A percentile compares a stretch with the other conserved stretches of the same genome.
Evolutionary conservation across 352 stramenopile genomes (phyloP).

Genomic region (Pythium guiyangense): DNA sequence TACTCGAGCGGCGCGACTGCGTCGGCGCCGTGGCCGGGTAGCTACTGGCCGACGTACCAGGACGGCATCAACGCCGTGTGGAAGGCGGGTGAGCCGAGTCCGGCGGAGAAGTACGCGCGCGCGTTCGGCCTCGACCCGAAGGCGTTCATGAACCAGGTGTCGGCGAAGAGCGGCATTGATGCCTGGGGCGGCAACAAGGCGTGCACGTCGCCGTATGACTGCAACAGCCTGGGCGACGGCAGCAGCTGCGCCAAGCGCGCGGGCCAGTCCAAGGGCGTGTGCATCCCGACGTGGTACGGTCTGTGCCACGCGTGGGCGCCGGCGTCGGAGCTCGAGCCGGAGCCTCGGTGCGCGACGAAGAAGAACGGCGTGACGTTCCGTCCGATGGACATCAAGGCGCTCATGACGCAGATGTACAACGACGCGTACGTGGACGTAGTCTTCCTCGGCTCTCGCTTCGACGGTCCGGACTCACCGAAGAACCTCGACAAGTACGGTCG

Average conservation of each 20-base stretch:
- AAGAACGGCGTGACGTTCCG: conserved; percentile 47
- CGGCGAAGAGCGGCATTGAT: conserved; percentile 14
- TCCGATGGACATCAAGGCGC: conserved; percentile 46
- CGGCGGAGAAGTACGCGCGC: too few relatives aligned
- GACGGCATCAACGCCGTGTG: conserved; percentile 56
- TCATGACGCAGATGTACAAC: conserved; percentile 37
- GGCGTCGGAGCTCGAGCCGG: conserved; percentile 27
- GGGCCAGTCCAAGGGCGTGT: too few relatives aligned
- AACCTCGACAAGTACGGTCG: conserved; percentile 40
- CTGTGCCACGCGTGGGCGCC: too few relatives aligned
- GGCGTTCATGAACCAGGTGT: conserved; percentile 18
- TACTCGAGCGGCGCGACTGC: conserved; percentile 13
- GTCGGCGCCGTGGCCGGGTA: conserved; percentile 29
- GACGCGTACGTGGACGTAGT: too few relatives aligned
- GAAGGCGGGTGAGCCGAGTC: conserved; percentile 15
- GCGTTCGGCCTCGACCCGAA: conserved; percentile 20
- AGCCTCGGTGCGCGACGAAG: conserved; percentile 34
- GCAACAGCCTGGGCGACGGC: too few relatives aligned
- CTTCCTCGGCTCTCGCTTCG: conserved; percentile 38
- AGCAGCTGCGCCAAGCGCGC: too few relatives aligned
- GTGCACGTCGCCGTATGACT: too few relatives aligned
- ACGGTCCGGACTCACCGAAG: conserved; percentile 13
- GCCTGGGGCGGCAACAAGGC: conserved; percentile 3
- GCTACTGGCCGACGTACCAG: conserved; percentile 56
- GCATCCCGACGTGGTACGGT: too few relatives aligned